Evolutionary conservation across 2,329 filamentous ascomycete species (phyloP), one percentile per base, ranked within the genome.

Genomic region (Colletotrichum nymphaeae): DNA sequence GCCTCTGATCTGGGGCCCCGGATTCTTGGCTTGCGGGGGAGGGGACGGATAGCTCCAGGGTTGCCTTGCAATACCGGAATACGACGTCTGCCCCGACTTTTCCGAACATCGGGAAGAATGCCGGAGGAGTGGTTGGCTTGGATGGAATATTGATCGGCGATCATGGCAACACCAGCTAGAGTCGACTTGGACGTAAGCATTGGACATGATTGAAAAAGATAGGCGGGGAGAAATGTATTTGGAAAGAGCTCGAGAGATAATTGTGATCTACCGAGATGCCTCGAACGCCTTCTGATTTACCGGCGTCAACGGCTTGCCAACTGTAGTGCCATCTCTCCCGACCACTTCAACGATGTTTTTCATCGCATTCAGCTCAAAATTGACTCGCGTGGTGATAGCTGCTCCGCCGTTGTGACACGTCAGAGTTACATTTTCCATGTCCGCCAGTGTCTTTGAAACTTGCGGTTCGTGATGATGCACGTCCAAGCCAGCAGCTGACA

Each of bases 401-500:
- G 80, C 81, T 1, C 83, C 83, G 0, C 78, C 83, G n/a, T 81
- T 81, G 49, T 85, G 82, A 0, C 79, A 79, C 1, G 83, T 81
- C 53, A 85, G 73, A 0, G 81, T 82, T 3, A 84, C 83, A 53
- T 85, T 84, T 9, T 82, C 79, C 81, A 84, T 83, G 0, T 74
- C 77, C 2, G 81, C 82, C 28, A 85, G 73, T 59, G 77, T 79
- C 70, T 77, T 78, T 4, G 77, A 78, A 7, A 91, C 86, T 67
- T 83, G 75, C 0, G 89, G 89, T 77, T 91, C 89, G 58, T 86
- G 77, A 6, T 86, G 85, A 78, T 90, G 87, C 14, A 90, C 89
- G 76, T 90, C 89, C 14, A 90, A 76, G 0, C 86, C 88, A 0
- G 86, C 88, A 2, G 84, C 84, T 0, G 79, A 79, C 1, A 90